Evolutionary conservation across 2,329 filamentous ascomycete genomes (phyloP).

Genomic region (Penicillium concentricum): DNA sequence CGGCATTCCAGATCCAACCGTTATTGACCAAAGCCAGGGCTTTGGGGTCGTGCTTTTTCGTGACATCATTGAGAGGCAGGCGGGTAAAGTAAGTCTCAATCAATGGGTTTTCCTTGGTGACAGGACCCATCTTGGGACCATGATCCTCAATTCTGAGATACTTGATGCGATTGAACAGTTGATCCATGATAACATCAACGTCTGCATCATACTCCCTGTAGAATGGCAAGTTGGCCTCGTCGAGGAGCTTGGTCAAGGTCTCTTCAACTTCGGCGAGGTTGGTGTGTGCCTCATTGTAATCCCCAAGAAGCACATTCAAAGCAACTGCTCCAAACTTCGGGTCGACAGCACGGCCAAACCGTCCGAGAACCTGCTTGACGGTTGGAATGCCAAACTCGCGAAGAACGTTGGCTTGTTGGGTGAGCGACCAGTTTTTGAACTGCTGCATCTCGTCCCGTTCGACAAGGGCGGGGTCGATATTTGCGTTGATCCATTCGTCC

Average conservation of each 20-base stretch:
- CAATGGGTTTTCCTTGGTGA: constrained; percentile 73
- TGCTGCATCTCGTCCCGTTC: constrained; percentile 41
- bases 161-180: constrained; percentile 91
- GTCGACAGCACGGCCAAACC: constrained; percentile 71
- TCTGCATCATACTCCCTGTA: constrained; percentile 93
- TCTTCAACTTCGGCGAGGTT: constrained; percentile 49
- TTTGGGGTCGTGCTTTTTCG: constrained; percentile 70
- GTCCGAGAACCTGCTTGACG: constrained; percentile 72
- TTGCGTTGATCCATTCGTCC: constrained; percentile 64
- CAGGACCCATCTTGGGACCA: constrained; percentile 79
- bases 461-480: constrained; percentile 14
- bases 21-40: constrained; percentile 89
- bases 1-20: constrained; percentile 98
- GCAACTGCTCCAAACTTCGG: constrained; percentile 69
- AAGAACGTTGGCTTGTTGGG: constrained; percentile 60
- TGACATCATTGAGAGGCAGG: constrained; percentile 74
- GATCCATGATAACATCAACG: constrained; percentile 77
- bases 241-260: constrained; percentile 62
- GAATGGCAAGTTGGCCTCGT: constrained; percentile 81
- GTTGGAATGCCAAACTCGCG: constrained; percentile 68
- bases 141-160: constrained; percentile 91
- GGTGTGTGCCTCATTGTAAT: constrained; percentile 55
- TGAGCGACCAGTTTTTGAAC: constrained; percentile 56
- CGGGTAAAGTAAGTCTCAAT: constrained; percentile 96
- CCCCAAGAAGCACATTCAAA: constrained; percentile 66